Conservation (phyloP, 1,139 yeast genomes). For the Pichia sp. region DNA sequence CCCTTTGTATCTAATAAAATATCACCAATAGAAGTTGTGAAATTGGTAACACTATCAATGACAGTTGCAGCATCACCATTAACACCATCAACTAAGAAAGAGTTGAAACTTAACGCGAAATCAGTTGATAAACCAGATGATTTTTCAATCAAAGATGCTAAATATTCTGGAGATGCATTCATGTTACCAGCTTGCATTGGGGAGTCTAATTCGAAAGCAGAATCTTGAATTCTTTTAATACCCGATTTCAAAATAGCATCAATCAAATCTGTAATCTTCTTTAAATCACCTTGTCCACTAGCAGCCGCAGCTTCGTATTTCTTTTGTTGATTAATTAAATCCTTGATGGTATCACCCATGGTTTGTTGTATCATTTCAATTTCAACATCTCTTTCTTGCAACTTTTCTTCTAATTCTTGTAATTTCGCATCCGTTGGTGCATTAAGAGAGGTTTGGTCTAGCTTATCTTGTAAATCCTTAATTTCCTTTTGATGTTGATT, state of each 20-base stretch:
- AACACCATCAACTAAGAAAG: slow-evolving; percentile 75
- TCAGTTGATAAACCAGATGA: slow-evolving; percentile 74
- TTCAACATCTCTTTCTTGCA: slow-evolving; percentile 74
- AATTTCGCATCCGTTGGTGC: slow-evolving; percentile 19
- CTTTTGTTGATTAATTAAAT: slow-evolving; percentile 55
- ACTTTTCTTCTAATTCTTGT: slow-evolving; percentile 42
- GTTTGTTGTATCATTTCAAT: slow-evolving; percentile 78
- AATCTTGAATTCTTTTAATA: slow-evolving; percentile 70
- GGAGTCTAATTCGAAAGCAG: slow-evolving; percentile 69
- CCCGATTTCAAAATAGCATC: slow-evolving; percentile 75
- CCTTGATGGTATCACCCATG: slow-evolving; percentile 69
- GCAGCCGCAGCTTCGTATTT: slow-evolving; percentile 55
- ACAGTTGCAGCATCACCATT: slow-evolving; percentile 68
- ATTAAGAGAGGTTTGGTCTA: slow-evolving; percentile 32
- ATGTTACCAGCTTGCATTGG: slow-evolving; percentile 86
- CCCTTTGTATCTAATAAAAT: slow-evolving; percentile 73
- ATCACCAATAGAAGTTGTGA: slow-evolving; percentile 64
- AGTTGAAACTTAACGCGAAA: slow-evolving; percentile 77
- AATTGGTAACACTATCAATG: slow-evolving; percentile 64
- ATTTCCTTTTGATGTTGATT: slow-evolving; percentile 62
- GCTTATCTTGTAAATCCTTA: slow-evolving; percentile 41
- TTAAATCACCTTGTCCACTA: slow-evolving; percentile 57
- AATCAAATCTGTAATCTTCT: slow-evolving; percentile 54
- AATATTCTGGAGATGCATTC: slow-evolving; percentile 71
- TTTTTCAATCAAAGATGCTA: slow-evolving; percentile 69